Evolutionary conservation across 2,329 filamentous ascomycete genomes (phyloP).

Genomic region (Aspergillus fumigatus): DNA sequence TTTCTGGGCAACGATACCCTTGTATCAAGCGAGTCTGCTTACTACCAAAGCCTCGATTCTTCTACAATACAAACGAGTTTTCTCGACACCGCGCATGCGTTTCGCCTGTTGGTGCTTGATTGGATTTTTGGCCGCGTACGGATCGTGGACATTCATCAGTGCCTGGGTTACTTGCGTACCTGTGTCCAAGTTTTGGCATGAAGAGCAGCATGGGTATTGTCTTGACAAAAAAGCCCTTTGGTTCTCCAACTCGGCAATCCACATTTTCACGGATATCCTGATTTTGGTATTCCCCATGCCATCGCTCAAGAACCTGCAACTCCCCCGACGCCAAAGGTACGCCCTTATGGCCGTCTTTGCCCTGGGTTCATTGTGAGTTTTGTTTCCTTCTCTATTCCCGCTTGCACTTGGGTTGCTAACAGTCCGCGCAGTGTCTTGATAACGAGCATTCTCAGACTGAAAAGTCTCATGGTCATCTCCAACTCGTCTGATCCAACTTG

Average conservation of each 20-base stretch:
- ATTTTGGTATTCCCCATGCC: slow-evolving; percentile 42
- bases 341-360: slow-evolving; percentile 40
- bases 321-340: slow-evolving; percentile 36
- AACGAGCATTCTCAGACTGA: slow-evolving; percentile 35
- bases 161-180: slow-evolving; percentile 30
- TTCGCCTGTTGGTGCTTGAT: slow-evolving; percentile 32
- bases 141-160: slow-evolving; percentile 27
- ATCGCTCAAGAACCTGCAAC: slow-evolving; percentile 36
- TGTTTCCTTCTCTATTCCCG: background rate
- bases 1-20: slow-evolving; percentile 30
- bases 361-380: slow-evolving; percentile 39
- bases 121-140: slow-evolving; percentile 27
- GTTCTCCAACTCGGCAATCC: slow-evolving; percentile 42
- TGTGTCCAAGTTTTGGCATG: slow-evolving; percentile 27
- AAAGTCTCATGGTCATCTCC: slow-evolving; percentile 25
- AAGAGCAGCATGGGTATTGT: slow-evolving; percentile 25
- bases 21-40: slow-evolving; percentile 32
- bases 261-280: slow-evolving; percentile 40
- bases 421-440: slow-evolving; percentile 33
- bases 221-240: slow-evolving; percentile 39
- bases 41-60: slow-evolving; percentile 33
- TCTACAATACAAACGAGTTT: slow-evolving; percentile 34
- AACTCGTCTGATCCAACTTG: slow-evolving; percentile 26
- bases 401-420: slow-evolving; percentile 7
- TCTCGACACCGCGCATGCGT: slow-evolving; percentile 27